Evolutionary conservation across 2,329 filamentous ascomycete genomes (phyloP).

Genomic region (Botryotinia narcissicola): DNA sequence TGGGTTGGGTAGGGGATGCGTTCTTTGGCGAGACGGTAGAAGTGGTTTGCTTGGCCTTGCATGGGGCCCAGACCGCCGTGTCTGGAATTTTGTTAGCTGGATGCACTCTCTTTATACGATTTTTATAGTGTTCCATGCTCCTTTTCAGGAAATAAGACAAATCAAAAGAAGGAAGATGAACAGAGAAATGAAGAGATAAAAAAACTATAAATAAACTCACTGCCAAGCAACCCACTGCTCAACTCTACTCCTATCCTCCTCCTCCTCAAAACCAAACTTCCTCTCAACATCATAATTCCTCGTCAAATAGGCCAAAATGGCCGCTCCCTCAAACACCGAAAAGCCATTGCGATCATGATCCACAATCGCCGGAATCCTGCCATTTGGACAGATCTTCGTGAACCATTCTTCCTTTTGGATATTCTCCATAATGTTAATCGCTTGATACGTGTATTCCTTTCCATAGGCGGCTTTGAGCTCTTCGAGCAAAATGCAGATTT

Average conservation of each 20-base stretch:
- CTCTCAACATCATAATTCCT: conserved; percentile 69
- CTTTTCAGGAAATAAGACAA: background rate
- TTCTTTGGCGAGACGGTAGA: conserved; percentile 64
- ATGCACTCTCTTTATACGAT: background rate
- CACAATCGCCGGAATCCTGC: conserved; percentile 62
- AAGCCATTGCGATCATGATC: conserved; percentile 62
- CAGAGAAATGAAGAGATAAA: background rate
- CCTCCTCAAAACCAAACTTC: conserved; percentile 61
- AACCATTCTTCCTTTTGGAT: conserved; percentile 68
- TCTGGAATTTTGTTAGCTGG: background rate
- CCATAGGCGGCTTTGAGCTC: conserved; percentile 66
- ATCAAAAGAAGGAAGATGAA: background rate
- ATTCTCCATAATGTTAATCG: conserved; percentile 59
- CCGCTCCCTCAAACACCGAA: conserved; percentile 70
- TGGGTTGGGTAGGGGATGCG: conserved; percentile 68
- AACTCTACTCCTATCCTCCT: conserved; percentile 44
- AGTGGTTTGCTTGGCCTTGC: conserved; percentile 59
- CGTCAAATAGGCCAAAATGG: conserved; percentile 71
- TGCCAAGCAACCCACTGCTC: conserved; percentile 69
- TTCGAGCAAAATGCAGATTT: conserved; percentile 60
- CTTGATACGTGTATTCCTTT: conserved; percentile 56
- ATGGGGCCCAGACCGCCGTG: conserved; percentile 20
- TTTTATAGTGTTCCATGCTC: rapidly evolving
- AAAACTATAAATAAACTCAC: background rate
- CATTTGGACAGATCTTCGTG: conserved; percentile 61